Evolutionary conservation across 345 rosid species (phyloP).

Genomic region (Draba incana): DNA sequence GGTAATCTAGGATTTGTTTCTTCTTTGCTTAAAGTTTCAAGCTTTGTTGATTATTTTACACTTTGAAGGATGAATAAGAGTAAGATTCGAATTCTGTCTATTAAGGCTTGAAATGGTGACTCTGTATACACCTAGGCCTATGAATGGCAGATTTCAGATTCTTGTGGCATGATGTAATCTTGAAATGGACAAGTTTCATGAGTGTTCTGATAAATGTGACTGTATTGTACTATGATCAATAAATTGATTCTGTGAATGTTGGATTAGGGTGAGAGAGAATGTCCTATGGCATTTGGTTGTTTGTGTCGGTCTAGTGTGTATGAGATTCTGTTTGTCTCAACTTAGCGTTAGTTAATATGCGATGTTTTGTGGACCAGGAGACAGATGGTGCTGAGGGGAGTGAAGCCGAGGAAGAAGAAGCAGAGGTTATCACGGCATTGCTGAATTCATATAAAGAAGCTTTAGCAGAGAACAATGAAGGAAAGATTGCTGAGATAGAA

Average conservation of each 20-base stretch:
- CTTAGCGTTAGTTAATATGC: not conserved
- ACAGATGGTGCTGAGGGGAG: slow-evolving; percentile 54
- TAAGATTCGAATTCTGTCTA: not conserved
- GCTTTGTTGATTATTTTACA: slow-evolving; percentile 10
- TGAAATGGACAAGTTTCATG: not conserved
- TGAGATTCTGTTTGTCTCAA: slow-evolving; percentile 7
- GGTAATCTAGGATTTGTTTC: not conserved
- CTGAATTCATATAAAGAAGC: slow-evolving; percentile 73
- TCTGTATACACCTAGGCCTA: not conserved
- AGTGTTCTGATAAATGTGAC: not conserved
- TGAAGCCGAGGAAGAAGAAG: slow-evolving; percentile 53
- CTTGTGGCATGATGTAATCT: slow-evolving; percentile 2
- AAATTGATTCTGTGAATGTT: not conserved
- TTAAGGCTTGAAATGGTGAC: not conserved
- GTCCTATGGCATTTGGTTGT: not conserved
- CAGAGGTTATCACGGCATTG: slow-evolving; percentile 52
- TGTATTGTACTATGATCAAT: not conserved
- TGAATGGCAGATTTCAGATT: slow-evolving; percentile 2
- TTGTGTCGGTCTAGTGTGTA: slow-evolving; percentile 1
- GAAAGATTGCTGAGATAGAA: slow-evolving; percentile 69
- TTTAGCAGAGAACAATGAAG: slow-evolving; percentile 61
- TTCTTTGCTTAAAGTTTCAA: slow-evolving; percentile 8
- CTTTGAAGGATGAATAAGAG: not conserved
- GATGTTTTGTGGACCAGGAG: slow-evolving; percentile 54
- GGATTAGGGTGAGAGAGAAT: not conserved